Base-by-base conservation (phyloP, 495 filamentous ascomycete genomes). In the Xylaria grammica region DNA sequence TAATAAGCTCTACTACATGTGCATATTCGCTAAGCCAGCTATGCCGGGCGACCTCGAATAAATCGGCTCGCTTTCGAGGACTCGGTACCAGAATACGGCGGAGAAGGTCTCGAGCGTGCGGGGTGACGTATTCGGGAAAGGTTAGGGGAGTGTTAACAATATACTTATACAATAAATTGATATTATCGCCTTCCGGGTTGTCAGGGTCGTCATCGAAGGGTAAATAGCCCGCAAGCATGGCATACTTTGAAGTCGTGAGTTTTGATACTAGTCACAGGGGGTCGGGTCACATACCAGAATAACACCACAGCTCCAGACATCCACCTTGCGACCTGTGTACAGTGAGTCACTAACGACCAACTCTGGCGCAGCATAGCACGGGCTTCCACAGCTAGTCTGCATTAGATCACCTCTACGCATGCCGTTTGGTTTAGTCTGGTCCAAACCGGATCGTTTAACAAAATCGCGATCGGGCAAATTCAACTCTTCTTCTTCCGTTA, bases 241-340 rank as follows among this genome's bases (percentile, higher is more conserved):
- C 95, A 78, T 98, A 99, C 95, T 99, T 71, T 52, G 63, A 58
- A 20, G 29, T n/a, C 11, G 49, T 63, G 40, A 63, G 60, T 27
- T 32, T 22, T 8, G 5, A 48, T 13, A 27, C 27, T 6, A 5
- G 55, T 45, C 26, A 1, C 5, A 6, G 4, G 4, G 24, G 19
- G 22, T 6, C 3, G 34, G 4, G 22, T 38, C 15, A 85, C 92
- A 80, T 85, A 98, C 95, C 84, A 99, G 78, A 71, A 99, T 99
- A 26, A 99, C 95, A 78, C 95, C 95, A 73, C 95, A 98, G 72
- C 95, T 98, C 95, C 95, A 99, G 26, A 99, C 95, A 74, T 99
- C 95, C 17, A 99, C 95, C 75, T 98, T 99, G 29, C 93, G 86
- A 42, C 95, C 95, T 6, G 96, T 99, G 76, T 99, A 99, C 17